Percentiles rank a stretch among this genome's conserved stretches.
phyloP scores from a whole-genome alignment of 2,329 filamentous ascomycete genomes.

The Epichloe festucae region DNA sequence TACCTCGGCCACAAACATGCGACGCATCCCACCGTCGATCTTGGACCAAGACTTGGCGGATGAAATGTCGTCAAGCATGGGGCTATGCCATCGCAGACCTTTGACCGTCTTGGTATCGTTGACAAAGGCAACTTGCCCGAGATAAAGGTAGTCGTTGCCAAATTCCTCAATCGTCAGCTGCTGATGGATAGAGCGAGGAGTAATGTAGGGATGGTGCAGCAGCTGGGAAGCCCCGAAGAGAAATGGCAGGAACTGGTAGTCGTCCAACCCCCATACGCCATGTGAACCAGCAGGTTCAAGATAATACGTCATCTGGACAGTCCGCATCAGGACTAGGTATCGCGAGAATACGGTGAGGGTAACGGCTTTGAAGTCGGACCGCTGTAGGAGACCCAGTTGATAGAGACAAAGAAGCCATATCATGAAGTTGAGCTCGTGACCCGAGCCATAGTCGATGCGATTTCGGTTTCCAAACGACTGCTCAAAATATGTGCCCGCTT shows the following conservation, averaged over 20 bases:
- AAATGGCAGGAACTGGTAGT: slow-evolving; percentile 95
- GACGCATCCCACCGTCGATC: slow-evolving; percentile 87
- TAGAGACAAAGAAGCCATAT: slow-evolving; percentile 94
- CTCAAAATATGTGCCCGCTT: slow-evolving; percentile 67
- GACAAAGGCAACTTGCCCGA: slow-evolving; percentile 86
- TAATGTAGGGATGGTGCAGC: slow-evolving; percentile 70
- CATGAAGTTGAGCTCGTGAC: slow-evolving; percentile 93
- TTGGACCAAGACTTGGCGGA: slow-evolving; percentile 82
- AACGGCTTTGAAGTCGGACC: slow-evolving; percentile 56
- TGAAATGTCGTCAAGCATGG: slow-evolving; percentile 97
- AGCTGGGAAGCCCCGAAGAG: slow-evolving; percentile 89
- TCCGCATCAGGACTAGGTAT: slow-evolving; percentile 79
- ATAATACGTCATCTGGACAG: slow-evolving; percentile 84
- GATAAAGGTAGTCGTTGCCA: slow-evolving; percentile 70
- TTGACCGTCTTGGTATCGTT: slow-evolving; percentile 95
- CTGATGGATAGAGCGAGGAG: slow-evolving; percentile 73
- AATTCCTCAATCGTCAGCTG: slow-evolving; percentile 79
- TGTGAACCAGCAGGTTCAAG: slow-evolving; percentile 94
- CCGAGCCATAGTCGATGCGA: slow-evolving; percentile 91
- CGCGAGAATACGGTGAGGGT: slow-evolving; percentile 67
- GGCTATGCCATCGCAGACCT: slow-evolving; percentile 87
- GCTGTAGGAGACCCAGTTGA: slow-evolving; percentile 54
- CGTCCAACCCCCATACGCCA: slow-evolving; percentile 94
- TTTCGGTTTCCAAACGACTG: slow-evolving; percentile 76
- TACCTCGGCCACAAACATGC: slow-evolving; percentile 93